Base-by-base conservation (phyloP, 768 basidiomycete genomes). In the Boletus pseudopeckii region DNA sequence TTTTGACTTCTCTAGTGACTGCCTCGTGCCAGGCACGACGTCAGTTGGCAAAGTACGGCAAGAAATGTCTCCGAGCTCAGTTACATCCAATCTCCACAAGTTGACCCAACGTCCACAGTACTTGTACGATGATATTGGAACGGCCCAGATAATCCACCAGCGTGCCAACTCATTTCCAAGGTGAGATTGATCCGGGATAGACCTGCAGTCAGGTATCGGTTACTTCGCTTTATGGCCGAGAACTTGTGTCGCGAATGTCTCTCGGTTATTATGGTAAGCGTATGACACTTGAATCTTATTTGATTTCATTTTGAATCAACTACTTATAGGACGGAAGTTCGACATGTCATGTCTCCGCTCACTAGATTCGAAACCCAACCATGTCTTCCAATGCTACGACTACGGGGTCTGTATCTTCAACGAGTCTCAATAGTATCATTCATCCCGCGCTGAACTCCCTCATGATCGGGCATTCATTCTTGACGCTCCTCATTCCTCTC, bases 391-490 rank as follows among this genome's bases (percentile, higher is more conserved):
- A 51, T 26, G 11, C 9, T 33, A 33, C 58, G 22, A 17, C 18
- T 7, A 33, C 36, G 9, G 58, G n/a, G 14, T 17, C 48, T n/a
- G 2, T 8, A 20, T 8, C 51, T 15, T 4, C 39, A 3, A 11
- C 11, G 24, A 9, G 3, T 28, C 9, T 22, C 18, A n/a, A 5
- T 8, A 14, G 7, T 28, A 50, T 59, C 15, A 9, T 48, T 9
- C 54, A 56, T 22, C 58, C 61, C 14, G 39, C 54, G 10, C 20
- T 69, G 10, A 54, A 53, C 8, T 48, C 56, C 42, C 22, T 69
- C n/a, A 57, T 71, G 51, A 55, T 69, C 42, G 38, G 59, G 4
- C 60, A 64, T 33, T 54, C 64, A 0, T 64, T 66, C 50, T 38
- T 58, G 14, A 34, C 54, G 0, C 48, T 69, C 17, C 56, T 64